Evolutionary conservation across 805 yeast species (phyloP).

Genomic region (Spencermartinsiella europaea): DNA sequence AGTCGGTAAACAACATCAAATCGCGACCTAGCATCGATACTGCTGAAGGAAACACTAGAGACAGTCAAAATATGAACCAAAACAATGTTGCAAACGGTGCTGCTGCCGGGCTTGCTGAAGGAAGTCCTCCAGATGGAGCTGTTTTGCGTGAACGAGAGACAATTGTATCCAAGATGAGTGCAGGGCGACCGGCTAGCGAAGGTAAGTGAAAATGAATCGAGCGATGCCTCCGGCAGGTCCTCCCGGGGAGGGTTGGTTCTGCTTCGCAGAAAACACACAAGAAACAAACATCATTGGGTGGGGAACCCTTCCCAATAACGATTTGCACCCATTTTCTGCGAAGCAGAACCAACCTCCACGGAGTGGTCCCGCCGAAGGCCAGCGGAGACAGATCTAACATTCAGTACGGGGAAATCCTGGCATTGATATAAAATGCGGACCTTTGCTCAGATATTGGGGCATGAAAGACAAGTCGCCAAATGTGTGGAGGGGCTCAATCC

Average conservation of each 20-base stretch:
- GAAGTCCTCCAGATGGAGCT: too few species aligned
- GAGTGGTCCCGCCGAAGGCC: background rate
- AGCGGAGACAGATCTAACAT: background rate
- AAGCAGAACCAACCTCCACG: background rate
- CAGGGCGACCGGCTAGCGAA: background rate
- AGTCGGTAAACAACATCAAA: too few species aligned
- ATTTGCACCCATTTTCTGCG: background rate
- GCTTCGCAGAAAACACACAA: too few species aligned
- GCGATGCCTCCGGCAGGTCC: too few species aligned
- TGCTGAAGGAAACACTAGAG: too few species aligned
- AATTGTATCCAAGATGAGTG: background rate
- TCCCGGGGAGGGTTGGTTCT: too few species aligned
- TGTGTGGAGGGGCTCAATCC: constrained; percentile 62
- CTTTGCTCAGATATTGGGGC: constrained; percentile 63
- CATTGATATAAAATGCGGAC: constrained; percentile 47
- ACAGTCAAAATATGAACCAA: too few species aligned
- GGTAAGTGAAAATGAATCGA: background rate
- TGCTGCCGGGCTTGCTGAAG: too few species aligned
- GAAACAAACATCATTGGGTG: too few species aligned
- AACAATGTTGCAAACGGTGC: too few species aligned
- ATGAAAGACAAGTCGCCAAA: constrained; percentile 46
- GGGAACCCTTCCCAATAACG: too few species aligned
- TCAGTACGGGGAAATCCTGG: constrained; percentile 19
- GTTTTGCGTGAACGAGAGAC: background rate
- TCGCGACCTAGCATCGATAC: too few species aligned